A percentile compares a stretch with the other conserved stretches of the same genome.
These are phyloP conservation scores for Myxozyma melibiosi DNA, from an alignment of 805 yeast genomes.

Conservation along the genomic window DNA sequence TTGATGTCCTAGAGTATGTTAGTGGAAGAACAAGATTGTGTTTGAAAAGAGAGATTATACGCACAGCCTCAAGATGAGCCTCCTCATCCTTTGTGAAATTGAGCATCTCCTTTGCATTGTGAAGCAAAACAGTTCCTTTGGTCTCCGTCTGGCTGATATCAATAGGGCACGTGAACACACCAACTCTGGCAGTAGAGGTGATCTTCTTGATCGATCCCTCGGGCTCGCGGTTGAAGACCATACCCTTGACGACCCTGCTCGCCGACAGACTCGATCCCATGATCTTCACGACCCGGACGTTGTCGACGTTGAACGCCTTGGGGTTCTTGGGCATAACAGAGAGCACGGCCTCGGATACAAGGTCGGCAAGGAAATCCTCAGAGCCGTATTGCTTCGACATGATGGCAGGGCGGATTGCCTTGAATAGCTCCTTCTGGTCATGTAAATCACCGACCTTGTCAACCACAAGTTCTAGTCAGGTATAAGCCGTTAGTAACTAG, in stretches of 20 bases:
- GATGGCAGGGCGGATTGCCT: conserved; percentile 82
- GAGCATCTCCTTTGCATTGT: conserved; percentile 95
- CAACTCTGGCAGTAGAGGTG: conserved; percentile 72
- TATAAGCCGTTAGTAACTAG: not conserved
- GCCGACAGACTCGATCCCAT: conserved; percentile 83
- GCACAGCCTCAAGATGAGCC: conserved; percentile 72
- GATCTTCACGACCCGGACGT: conserved; percentile 91
- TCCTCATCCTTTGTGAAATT: conserved; percentile 97
- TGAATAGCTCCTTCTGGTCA: conserved; percentile 58
- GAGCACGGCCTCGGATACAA: conserved; percentile 84
- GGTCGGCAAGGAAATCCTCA: conserved; percentile 72
- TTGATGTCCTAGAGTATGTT: conserved; percentile 55
- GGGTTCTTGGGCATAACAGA: conserved; percentile 73
- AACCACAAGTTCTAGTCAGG: conserved; percentile 49
- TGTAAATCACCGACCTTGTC: conserved; percentile 62
- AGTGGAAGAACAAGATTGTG: not conserved
- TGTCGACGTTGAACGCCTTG: conserved; percentile 79
- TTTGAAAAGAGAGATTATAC: not conserved
- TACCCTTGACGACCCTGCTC: conserved; percentile 87
- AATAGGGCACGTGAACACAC: conserved; percentile 88
- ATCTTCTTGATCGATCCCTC: conserved; percentile 77
- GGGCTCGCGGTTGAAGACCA: conserved; percentile 98
- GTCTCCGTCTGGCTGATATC: conserved; percentile 97
- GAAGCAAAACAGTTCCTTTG: conserved; percentile 93
- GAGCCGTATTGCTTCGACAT: conserved; percentile 91